phyloP scores from a whole-genome alignment of 352 stramenopile species.

The Globisporangium cylindrosporum region DNA sequence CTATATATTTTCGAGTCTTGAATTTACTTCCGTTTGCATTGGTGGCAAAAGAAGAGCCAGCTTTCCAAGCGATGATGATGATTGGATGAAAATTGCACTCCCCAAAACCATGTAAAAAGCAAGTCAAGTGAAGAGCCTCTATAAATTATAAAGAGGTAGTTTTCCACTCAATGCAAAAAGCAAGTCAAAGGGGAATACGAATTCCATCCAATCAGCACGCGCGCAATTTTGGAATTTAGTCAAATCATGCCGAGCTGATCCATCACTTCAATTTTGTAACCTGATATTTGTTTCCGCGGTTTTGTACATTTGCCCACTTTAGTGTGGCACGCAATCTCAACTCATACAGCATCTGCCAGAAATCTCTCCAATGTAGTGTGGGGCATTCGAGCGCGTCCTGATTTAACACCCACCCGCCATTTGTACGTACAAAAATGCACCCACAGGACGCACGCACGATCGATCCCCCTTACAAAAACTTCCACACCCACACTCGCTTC shows the following conservation, averaged over 20 bases:
- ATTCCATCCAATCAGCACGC: no score
- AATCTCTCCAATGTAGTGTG: neutral
- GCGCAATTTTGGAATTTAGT: no score
- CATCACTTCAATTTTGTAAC: neutral
- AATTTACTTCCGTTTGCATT: no score
- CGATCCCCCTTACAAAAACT: neutral
- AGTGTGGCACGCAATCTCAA: neutral
- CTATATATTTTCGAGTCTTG: no score
- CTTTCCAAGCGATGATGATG: no score
- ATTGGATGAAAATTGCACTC: no score
- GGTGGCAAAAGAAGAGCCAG: no score
- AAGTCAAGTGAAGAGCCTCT: no score
- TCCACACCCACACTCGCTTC: neutral
- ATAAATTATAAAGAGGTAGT: no score
- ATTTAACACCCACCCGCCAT: constrained; percentile 5
- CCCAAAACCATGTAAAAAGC: no score
- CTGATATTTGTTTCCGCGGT: constrained; percentile 13
- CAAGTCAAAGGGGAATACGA: no score
- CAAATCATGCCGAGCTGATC: neutral
- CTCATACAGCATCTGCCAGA: neutral
- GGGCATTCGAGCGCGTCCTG: neutral
- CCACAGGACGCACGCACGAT: neutral
- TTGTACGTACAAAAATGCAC: constrained; percentile 4
- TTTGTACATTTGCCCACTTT: neutral
- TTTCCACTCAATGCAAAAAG: no score